Evolutionary conservation across 1,284 basidiomycete species (phyloP).

Genomic region (Ceratobasidium sp.): DNA sequence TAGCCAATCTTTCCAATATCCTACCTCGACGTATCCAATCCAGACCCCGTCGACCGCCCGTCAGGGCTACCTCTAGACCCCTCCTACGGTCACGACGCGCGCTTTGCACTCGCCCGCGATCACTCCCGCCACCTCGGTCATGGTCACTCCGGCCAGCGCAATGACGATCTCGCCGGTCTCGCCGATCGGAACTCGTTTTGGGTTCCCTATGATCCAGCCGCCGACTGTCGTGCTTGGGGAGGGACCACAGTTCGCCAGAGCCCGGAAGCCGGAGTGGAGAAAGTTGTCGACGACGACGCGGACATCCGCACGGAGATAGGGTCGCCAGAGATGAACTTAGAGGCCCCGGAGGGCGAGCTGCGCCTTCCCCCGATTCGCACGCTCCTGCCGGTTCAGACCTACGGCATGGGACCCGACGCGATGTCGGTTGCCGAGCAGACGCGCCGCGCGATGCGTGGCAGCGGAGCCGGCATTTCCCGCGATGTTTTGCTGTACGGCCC

Average conservation of each 20-base stretch:
- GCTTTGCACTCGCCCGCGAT: not conserved
- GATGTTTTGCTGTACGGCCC: slow-evolving; percentile 16
- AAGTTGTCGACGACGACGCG: not conserved
- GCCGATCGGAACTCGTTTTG: slow-evolving; percentile 4
- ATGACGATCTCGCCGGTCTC: slow-evolving; percentile 11
- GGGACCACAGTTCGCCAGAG: not conserved
- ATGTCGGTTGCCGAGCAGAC: slow-evolving; percentile 11
- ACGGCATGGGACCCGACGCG: not conserved
- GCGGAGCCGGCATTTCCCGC: not conserved
- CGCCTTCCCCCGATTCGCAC: not conserved
- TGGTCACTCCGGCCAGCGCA: slow-evolving; percentile 25
- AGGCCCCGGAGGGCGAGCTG: not conserved
- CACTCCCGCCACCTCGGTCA: slow-evolving; percentile 4
- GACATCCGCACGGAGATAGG: not conserved
- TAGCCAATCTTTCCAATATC: not conserved
- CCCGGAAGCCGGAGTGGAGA: not conserved
- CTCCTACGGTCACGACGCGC: not conserved
- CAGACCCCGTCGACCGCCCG: slow-evolving; percentile 21
- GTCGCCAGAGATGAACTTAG: not conserved
- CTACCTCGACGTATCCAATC: not conserved
- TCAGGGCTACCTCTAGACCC: slow-evolving; percentile 1
- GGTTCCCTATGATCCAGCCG: slow-evolving; percentile 14
- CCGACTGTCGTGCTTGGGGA: not conserved
- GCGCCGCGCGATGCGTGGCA: not conserved
- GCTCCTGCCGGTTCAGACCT: not conserved